Base-by-base conservation (phyloP, 1,284 basidiomycete genomes). In the Malassezia globosa region DNA sequence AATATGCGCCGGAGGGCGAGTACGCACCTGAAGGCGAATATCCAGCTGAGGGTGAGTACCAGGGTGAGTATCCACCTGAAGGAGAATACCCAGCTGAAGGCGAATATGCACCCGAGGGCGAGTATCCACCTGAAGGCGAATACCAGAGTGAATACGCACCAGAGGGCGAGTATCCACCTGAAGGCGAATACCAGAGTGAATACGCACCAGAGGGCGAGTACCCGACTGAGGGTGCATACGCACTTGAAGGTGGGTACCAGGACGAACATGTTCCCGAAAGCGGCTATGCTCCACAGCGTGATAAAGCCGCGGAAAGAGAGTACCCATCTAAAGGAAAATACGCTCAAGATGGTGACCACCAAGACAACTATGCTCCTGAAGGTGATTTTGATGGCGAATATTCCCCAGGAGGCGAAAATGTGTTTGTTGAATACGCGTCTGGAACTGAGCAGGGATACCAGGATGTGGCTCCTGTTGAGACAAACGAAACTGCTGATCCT, bases 191-290 rank as follows among this genome's bases (percentile, higher is more conserved):
- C 24, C 37, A 53, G 26, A 23, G 19, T 13, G 42, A 38, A n/a
- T 22, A 52, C 33, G 25, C n/a, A n/a, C 35, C 42, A 31, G 40
- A 47, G 24, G 48, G 48, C 14, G 27, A 19, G 19, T 51, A 46
- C 16, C 40, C 42, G 19, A n/a, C n/a, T n/a, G 19, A 19, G 16
- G 42, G 46, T 39, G 40, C 47, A 24, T 42, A 37, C 6, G 44
- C 50, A 8, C 27, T n/a, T 8, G 27, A 31, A 8, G 27, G 27
- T n/a, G 27, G n/a, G 27, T 31, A 42, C 14, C 19, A 54, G 13
- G 49, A 53, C n/a, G 48, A 58, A 23, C 22, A 33, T n/a, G n/a
- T 4, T 3, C 26, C 36, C 5, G 31, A 51, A 10, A 21, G 24
- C 16, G 19, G n/a, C 7, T 22, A 43, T 19, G 16, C 39, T n/a